phyloP scores from a whole-genome alignment of 768 basidiomycete genomes.

The Russula emetica region DNA sequence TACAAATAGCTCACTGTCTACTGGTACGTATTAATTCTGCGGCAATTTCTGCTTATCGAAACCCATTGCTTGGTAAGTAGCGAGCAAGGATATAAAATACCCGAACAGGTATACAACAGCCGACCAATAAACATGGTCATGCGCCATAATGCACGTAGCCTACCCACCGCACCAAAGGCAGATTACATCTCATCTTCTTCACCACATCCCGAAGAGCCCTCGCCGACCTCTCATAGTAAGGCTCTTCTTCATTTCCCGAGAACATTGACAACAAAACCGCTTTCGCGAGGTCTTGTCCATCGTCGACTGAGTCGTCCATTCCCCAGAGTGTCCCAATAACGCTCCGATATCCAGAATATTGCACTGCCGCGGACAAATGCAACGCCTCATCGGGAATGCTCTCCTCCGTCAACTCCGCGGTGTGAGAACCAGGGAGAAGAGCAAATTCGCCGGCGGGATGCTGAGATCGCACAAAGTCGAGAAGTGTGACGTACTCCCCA shows the following conservation, averaged over 20 bases:
- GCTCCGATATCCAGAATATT: not conserved
- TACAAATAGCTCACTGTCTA: too few species aligned
- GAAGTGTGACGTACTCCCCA: not conserved
- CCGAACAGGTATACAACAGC: too few species aligned
- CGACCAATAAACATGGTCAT: not conserved
- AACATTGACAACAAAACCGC: not conserved
- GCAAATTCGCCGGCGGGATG: conserved; percentile 18
- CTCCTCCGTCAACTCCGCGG: not conserved
- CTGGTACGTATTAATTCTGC: too few species aligned
- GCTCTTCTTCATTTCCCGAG: not conserved
- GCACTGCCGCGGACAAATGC: conserved; percentile 16
- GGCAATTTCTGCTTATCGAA: too few species aligned
- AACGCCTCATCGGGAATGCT: conserved; percentile 17
- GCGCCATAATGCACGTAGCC: conserved; percentile 17
- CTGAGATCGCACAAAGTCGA: conserved; percentile 5
- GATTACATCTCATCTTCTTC: not conserved
- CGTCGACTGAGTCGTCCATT: not conserved
- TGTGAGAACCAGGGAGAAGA: conserved; percentile 17
- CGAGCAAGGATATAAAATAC: too few species aligned
- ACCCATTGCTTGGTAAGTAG: too few species aligned
- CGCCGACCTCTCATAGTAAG: not conserved
- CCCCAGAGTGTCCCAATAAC: not conserved
- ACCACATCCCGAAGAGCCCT: not conserved
- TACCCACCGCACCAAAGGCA: conserved; percentile 12
- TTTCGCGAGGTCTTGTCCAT: not conserved